These are phyloP conservation scores for Capillidium heterosporum DNA, from an alignment of 371 early-diverging fungal genomes.

Conservation along the genomic window DNA sequence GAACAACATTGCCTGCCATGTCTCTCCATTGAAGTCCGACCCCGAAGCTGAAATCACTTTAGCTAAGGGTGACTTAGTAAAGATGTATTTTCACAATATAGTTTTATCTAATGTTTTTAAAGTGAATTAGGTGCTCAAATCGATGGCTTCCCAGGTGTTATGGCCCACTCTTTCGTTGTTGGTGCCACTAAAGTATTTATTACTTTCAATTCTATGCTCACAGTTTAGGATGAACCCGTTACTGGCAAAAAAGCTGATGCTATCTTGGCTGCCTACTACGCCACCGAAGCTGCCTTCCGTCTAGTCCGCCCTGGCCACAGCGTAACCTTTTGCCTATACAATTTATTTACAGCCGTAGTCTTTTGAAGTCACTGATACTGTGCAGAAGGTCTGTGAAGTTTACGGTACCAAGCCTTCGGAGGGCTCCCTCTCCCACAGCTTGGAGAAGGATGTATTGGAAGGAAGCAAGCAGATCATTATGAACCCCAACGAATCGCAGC, in stretches of 20 bases:
- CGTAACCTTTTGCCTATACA: conserved; percentile 11
- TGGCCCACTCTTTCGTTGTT: conserved; percentile 76
- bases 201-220: neutral
- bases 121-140: conserved; percentile 87
- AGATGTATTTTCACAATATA: conserved; percentile 32
- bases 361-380: conserved; percentile 60
- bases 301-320: conserved; percentile 74
- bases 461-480: conserved; percentile 83
- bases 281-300: conserved; percentile 64
- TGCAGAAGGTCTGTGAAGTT: conserved; percentile 57
- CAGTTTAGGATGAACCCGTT: conserved; percentile 33
- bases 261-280: conserved; percentile 70
- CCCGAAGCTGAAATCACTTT: conserved; percentile 32
- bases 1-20: conserved; percentile 75
- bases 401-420: conserved; percentile 79
- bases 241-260: conserved; percentile 80
- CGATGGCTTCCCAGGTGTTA: conserved; percentile 80
- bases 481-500: conserved; percentile 66
- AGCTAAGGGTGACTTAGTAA: conserved; percentile 72
- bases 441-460: conserved; percentile 69
- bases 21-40: conserved; percentile 51
- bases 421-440: conserved; percentile 79
- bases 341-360: conserved; percentile 15
- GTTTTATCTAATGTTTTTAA: neutral
- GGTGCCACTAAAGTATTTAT: conserved; percentile 38